Evolutionary conservation across 345 rosid species (phyloP).

Genomic region (Aquilaria malaccensis): DNA sequence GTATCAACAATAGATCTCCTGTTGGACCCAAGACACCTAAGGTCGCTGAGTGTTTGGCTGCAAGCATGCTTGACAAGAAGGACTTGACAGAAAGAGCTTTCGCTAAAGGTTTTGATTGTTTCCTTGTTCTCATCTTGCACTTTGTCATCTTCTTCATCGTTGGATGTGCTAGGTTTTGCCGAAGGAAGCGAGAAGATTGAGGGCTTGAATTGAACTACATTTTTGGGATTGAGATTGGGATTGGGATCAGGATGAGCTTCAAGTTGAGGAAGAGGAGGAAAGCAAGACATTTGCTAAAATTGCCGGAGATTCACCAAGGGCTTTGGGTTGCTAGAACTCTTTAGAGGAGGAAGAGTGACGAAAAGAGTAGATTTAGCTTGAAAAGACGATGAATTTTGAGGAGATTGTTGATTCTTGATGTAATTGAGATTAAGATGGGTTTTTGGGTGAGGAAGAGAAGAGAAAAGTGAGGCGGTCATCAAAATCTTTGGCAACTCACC

Average conservation of each 20-base stretch:
- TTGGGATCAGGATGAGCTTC: constrained; percentile 20
- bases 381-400: constrained; percentile 11
- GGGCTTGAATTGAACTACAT: constrained; percentile 67
- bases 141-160: constrained; percentile 42
- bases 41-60: constrained; percentile 56
- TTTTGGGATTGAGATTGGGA: constrained; percentile 26
- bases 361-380: constrained; percentile 13
- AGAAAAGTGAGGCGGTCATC: constrained; percentile 28
- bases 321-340: no score
- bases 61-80: constrained; percentile 72
- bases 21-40: constrained; percentile 57
- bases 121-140: constrained; percentile 37
- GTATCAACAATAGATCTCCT: constrained; percentile 62
- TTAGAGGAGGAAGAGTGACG: no score
- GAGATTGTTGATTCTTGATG: no score
- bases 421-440: constrained; percentile 8
- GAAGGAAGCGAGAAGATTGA: constrained; percentile 32
- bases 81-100: constrained; percentile 49
- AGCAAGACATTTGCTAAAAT: background rate
- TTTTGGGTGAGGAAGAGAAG: constrained; percentile 44
- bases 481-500: no score
- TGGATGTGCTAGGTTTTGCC: constrained; percentile 26
- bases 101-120: constrained; percentile 19
- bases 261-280: constrained; percentile 51
- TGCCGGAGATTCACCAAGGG: no score